Conservation (phyloP, 2,329 filamentous ascomycete genomes). For the Calonectria pseudoturangicola region DNA sequence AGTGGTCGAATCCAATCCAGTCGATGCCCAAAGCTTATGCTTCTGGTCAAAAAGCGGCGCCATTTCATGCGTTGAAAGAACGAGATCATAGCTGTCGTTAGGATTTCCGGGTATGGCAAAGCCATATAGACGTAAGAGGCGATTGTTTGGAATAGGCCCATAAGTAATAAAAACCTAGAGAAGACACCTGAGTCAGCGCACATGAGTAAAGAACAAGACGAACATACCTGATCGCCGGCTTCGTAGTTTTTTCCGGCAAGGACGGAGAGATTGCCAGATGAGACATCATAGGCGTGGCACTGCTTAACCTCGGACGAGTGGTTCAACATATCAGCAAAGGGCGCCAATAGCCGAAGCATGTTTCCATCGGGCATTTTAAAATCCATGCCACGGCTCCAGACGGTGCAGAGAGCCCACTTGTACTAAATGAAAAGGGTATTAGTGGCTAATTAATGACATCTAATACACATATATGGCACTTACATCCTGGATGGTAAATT, state of each 20-base stretch:
- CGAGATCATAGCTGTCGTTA: slow-evolving; percentile 7
- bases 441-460: background rate
- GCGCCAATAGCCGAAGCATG: slow-evolving; percentile 1
- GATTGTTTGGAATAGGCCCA: slow-evolving; percentile 11
- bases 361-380: slow-evolving; percentile 15
- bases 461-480: background rate
- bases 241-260: slow-evolving; percentile 10
- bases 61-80: background rate
- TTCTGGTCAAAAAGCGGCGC: slow-evolving; percentile 3
- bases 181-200: background rate
- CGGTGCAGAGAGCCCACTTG: slow-evolving; percentile 14
- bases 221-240: slow-evolving; percentile 4
- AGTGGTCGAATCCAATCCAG: background rate
- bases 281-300: slow-evolving; percentile 2
- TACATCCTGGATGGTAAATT: slow-evolving; percentile 17
- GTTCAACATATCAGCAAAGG: slow-evolving; percentile 6
- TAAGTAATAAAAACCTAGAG: slow-evolving; percentile 1
- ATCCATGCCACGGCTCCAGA: slow-evolving; percentile 12
- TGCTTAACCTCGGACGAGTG: background rate
- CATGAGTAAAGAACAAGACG: background rate
- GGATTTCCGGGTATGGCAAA: slow-evolving; percentile 1
- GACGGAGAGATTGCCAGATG: slow-evolving; percentile 1
- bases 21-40: slow-evolving; percentile 3
- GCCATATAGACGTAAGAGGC: slow-evolving; percentile 10
- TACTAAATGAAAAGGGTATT: too few relatives aligned